Evolutionary conservation across 2,329 filamentous ascomycete genomes (phyloP), one percentile per base, ranked within the genome.

Genomic region (Alternaria consortialis): DNA sequence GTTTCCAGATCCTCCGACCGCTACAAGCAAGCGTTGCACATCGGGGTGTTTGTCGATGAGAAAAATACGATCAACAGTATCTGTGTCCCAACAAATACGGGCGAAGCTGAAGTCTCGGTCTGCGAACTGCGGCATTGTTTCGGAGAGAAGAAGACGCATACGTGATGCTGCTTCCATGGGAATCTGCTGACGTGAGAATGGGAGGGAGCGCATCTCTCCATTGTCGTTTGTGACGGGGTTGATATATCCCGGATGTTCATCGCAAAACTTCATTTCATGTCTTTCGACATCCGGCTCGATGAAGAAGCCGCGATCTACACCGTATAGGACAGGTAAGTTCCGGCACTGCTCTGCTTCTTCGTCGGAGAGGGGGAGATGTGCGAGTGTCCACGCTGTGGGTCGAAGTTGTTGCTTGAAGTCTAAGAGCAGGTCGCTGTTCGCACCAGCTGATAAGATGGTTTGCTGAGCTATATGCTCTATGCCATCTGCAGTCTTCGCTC

Each of bases 161-260:
- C 83, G 80, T 6, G 74, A 63, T 62, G 84, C 84, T 0, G 83
- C 80, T 44, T 83, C 81, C 0, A 80, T 67, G 0, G 84, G 85
- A 42, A 84, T 81, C 51, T 84, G 80, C 23, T 81, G 74, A 43
- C 74, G 79, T 1, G 79, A 74, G 55, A 84, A 81, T 0, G 82
- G 81, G 0, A 80, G 60, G 7, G 79, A 82, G 20, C 70, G 67
- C 32, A 69, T 64, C 25, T 77, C 69, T 7, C 73, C 68, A 13
- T 20, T 48, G 0, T 58, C 25, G 15, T 50, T 40, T 6, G 60
- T 56, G 9, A 81, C 64, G 43, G 80, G 83, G 59, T 86, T 86
- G 56, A 81, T 83, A 63, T 87, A 87, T 4, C 85, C 85, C 0
- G 85, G 85, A 59, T 87, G 85, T 64, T 87, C 84, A 62, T 87